A percentile compares a stretch with the other conserved stretches of the same genome.
phyloP scores from a whole-genome alignment of 2,329 filamentous ascomycete species.

The Dendryphion nanum region DNA sequence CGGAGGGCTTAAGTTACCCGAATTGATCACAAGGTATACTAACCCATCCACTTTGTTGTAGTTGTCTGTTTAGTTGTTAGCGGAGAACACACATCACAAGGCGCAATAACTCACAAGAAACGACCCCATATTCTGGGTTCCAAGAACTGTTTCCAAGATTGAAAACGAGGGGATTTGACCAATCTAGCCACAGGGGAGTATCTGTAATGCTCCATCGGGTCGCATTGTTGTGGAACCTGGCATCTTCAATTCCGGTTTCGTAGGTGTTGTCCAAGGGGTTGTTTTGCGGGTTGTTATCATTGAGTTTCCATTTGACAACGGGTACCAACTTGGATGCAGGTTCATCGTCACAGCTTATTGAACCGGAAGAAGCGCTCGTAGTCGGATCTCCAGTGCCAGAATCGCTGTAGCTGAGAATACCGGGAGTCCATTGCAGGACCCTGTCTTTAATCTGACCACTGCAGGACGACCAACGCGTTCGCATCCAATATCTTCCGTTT shows the following conservation, averaged over 20 bases:
- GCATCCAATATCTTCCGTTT: conserved; percentile 44
- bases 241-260: conserved; percentile 10
- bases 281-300: conserved; percentile 15
- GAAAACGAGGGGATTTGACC: conserved; percentile 14
- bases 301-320: conserved; percentile 15
- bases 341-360: conserved; percentile 14
- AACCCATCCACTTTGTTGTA: conserved; percentile 12
- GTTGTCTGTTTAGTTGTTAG: conserved; percentile 5
- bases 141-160: conserved; percentile 14
- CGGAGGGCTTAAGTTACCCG: conserved; percentile 6
- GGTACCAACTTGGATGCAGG: conserved; percentile 5
- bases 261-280: conserved; percentile 10
- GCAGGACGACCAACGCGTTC: conserved; percentile 23
- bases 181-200: conserved; percentile 19
- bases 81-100: too few relatives aligned
- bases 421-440: conserved; percentile 10
- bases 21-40: conserved; percentile 19
- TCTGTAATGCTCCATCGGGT: conserved; percentile 16
- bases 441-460: conserved; percentile 3
- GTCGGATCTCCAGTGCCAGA: conserved; percentile 8
- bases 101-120: too few relatives aligned
- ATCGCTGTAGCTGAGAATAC: conserved; percentile 18
- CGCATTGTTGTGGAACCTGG: conserved; percentile 2
- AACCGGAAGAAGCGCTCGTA: conserved; percentile 5
- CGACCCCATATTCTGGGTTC: conserved; percentile 16